A percentile compares a stretch with the other conserved stretches of the same genome.
phyloP scores from a whole-genome alignment of 768 basidiomycete species.

The Vararia minispora region DNA sequence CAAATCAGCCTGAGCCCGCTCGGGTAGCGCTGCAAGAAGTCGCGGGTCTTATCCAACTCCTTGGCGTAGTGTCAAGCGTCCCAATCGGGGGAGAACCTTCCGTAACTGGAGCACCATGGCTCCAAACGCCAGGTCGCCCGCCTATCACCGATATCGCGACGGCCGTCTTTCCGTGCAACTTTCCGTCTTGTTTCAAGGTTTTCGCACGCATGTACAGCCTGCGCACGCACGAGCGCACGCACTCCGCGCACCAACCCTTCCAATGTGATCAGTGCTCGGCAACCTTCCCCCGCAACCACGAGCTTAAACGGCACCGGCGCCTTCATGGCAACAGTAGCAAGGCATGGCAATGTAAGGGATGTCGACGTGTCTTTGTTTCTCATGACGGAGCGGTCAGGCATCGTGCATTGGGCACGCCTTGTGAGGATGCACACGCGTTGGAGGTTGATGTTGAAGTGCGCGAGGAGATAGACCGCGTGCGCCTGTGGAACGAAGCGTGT shows the following conservation, averaged over 20 bases:
- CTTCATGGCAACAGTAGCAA: slow-evolving; percentile 64
- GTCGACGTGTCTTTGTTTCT: slow-evolving; percentile 64
- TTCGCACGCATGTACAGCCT: slow-evolving; percentile 62
- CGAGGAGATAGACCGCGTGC: slow-evolving; percentile 41
- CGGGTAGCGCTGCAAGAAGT: slow-evolving; percentile 62
- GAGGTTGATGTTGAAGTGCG: slow-evolving; percentile 45
- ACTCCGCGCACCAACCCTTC: slow-evolving; percentile 54
- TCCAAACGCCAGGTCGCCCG: slow-evolving; percentile 19
- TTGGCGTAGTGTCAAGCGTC: slow-evolving; percentile 70
- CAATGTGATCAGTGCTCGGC: slow-evolving; percentile 57
- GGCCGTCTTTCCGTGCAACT: slow-evolving; percentile 73
- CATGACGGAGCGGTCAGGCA: slow-evolving; percentile 72
- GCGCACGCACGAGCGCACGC: slow-evolving; percentile 59
- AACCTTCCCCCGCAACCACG: slow-evolving; percentile 70
- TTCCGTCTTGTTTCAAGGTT: slow-evolving; percentile 50
- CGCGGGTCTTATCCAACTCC: slow-evolving; percentile 70
- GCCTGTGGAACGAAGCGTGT: slow-evolving; percentile 48
- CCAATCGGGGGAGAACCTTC: slow-evolving; percentile 37
- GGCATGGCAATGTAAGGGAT: slow-evolving; percentile 66
- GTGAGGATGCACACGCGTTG: slow-evolving; percentile 42
- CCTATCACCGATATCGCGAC: slow-evolving; percentile 39
- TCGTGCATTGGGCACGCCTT: slow-evolving; percentile 49
- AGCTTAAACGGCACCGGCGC: slow-evolving; percentile 66
- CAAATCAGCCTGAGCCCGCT: slow-evolving; percentile 27
- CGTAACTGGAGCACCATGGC: slow-evolving; percentile 20